Percentiles rank a stretch among this genome's conserved stretches.
These are phyloP conservation scores for Neonectria sp. DNA, from an alignment of 2,329 filamentous ascomycete genomes.

Conservation along the genomic window DNA sequence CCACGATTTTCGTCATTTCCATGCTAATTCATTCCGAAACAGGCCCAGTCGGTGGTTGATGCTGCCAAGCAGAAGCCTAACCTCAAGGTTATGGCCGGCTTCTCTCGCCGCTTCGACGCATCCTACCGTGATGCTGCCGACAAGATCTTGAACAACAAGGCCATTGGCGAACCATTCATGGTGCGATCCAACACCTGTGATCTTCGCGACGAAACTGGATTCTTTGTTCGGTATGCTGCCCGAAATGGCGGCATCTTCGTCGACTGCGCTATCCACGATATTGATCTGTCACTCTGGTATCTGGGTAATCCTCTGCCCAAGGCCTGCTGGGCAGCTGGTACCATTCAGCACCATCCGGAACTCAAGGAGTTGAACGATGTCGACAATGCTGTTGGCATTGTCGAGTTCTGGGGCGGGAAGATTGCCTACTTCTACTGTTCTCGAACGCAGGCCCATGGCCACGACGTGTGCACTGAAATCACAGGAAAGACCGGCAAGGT, in stretches of 20 bases:
- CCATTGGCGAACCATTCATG: constrained; percentile 72
- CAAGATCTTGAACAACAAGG: constrained; percentile 62
- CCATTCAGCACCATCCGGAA: constrained; percentile 44
- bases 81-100: constrained; percentile 71
- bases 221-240: constrained; percentile 77
- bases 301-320: constrained; percentile 39
- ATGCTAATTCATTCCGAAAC: neutral
- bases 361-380: constrained; percentile 45
- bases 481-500: constrained; percentile 77
- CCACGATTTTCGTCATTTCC: fast-evolving
- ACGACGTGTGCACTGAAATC: constrained; percentile 74
- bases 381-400: constrained; percentile 62
- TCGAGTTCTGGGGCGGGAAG: constrained; percentile 76
- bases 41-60: constrained; percentile 73
- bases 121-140: constrained; percentile 73
- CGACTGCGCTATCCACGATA: constrained; percentile 79
- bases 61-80: constrained; percentile 68
- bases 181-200: constrained; percentile 78
- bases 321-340: constrained; percentile 31
- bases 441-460: constrained; percentile 77
- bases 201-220: constrained; percentile 74
- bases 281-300: constrained; percentile 56
- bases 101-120: constrained; percentile 68
- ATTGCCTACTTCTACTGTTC: constrained; percentile 76
- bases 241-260: constrained; percentile 79